These are phyloP conservation scores for Phoma sp. DNA, from an alignment of 2,329 filamentous ascomycete genomes.

Conservation along the genomic window DNA sequence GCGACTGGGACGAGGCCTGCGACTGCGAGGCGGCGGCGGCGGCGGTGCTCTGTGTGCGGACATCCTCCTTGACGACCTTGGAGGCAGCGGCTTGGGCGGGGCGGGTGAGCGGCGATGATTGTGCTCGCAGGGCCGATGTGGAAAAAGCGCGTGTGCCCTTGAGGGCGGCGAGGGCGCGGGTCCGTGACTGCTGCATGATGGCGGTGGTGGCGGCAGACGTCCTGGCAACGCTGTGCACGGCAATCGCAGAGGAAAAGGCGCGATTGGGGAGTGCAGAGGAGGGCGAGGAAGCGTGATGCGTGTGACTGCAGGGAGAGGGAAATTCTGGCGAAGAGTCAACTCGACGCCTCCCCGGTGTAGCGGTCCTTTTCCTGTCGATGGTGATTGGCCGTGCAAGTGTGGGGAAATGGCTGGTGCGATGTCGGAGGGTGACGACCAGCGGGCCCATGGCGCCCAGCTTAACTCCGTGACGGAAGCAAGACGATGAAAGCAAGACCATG, in stretches of 20 bases:
- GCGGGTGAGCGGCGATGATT: conserved; percentile 53
- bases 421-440: not conserved
- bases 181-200: conserved; percentile 47
- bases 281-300: not conserved
- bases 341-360: not conserved
- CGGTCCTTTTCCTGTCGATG: not conserved
- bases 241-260: conserved; percentile 1
- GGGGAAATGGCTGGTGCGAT: conserved; percentile 1
- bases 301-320: not conserved
- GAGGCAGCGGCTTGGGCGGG: conserved; percentile 42
- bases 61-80: conserved; percentile 47
- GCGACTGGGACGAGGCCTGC: conserved; percentile 19
- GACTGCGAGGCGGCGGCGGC: conserved; percentile 41
- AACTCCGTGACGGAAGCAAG: not conserved
- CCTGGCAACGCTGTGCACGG: not conserved
- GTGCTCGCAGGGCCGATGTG: conserved; percentile 48
- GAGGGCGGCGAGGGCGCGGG: conserved; percentile 44
- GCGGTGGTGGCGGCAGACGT: not conserved
- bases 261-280: not conserved
- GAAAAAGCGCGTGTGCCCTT: conserved; percentile 54
- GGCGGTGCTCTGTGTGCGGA: conserved; percentile 53
- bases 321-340: conserved; percentile 12
- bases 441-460: no score
- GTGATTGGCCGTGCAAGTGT: not conserved
- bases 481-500: conserved; percentile 6